These are phyloP conservation scores for Plenodomus tracheiphilus DNA, from an alignment of 2,329 filamentous ascomycete genomes.

Conservation along the genomic window DNA sequence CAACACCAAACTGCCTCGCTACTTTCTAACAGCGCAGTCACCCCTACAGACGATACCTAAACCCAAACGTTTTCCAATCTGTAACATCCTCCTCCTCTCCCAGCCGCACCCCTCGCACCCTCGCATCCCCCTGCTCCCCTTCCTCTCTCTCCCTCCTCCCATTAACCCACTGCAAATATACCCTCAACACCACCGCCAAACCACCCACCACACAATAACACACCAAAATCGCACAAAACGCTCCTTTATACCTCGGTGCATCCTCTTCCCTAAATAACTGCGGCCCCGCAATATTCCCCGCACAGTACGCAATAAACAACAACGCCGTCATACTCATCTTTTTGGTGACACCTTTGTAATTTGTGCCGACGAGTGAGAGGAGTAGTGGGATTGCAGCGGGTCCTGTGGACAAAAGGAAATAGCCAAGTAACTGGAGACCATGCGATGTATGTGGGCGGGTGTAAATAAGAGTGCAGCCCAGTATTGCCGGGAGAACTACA, in stretches of 20 bases:
- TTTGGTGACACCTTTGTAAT: slow-evolving; percentile 43
- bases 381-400: slow-evolving; percentile 23
- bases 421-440: slow-evolving; percentile 24
- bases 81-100: too few relatives aligned
- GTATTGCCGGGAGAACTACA: slow-evolving; percentile 16
- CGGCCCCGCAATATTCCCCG: slow-evolving; percentile 41
- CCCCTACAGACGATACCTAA: too few relatives aligned
- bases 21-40: too few relatives aligned
- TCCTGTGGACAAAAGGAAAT: slow-evolving; percentile 26
- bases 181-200: too few relatives aligned
- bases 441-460: slow-evolving; percentile 11
- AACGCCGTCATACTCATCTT: slow-evolving; percentile 43
- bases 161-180: too few relatives aligned
- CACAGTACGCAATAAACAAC: slow-evolving; percentile 40
- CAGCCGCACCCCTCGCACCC: too few relatives aligned
- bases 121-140: too few relatives aligned
- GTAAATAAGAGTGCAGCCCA: slow-evolving; percentile 18
- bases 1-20: too few relatives aligned
- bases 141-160: too few relatives aligned
- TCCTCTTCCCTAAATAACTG: slow-evolving; percentile 21
- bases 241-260: slow-evolving; percentile 22
- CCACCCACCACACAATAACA: slow-evolving; percentile 40
- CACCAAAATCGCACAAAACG: slow-evolving; percentile 32
- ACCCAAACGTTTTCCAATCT: too few relatives aligned
- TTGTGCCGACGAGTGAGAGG: slow-evolving; percentile 19